A percentile compares a stretch with the other conserved stretches of the same genome.
Conservation (phyloP, 1,284 basidiomycete genomes). For the Agaricales sp. region DNA sequence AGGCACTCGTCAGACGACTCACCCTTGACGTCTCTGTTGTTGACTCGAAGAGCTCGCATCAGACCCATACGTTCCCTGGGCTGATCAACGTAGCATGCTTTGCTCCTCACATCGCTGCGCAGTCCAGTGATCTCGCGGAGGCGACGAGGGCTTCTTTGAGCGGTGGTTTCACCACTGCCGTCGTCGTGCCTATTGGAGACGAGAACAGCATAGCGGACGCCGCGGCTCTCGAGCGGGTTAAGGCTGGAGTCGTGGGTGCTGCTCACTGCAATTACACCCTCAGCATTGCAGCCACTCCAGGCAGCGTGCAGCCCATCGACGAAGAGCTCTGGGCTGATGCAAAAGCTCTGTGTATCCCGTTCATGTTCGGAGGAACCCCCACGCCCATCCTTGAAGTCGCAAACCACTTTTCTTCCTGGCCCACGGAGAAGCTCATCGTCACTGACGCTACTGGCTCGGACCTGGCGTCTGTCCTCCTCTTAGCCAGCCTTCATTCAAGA, state of each 20-base stretch:
- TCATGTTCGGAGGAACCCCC: conserved; percentile 40
- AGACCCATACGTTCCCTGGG: conserved; percentile 87
- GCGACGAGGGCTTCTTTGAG: conserved; percentile 76
- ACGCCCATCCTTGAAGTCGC: conserved; percentile 61
- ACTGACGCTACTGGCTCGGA: conserved; percentile 91
- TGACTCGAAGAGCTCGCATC: conserved; percentile 93
- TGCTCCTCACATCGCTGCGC: conserved; percentile 62
- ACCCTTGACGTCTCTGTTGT: conserved; percentile 85
- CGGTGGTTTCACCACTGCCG: conserved; percentile 79
- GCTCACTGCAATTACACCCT: conserved; percentile 86
- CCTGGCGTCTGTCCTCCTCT: conserved; percentile 86
- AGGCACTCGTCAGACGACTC: conserved; percentile 84
- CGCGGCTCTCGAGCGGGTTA: conserved; percentile 58
- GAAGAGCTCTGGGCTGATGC: conserved; percentile 73
- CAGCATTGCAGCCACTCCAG: conserved; percentile 64
- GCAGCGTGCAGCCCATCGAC: conserved; percentile 57
- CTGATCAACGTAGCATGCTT: conserved; percentile 86
- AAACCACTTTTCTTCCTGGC: conserved; percentile 88
- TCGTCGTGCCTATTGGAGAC: conserved; percentile 69
- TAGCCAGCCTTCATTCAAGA: conserved; percentile 88
- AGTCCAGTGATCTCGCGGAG: conserved; percentile 48
- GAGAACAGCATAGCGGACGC: conserved; percentile 58
- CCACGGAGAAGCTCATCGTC: conserved; percentile 83
- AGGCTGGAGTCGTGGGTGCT: conserved; percentile 47
- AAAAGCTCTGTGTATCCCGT: conserved; percentile 81